A percentile compares a stretch with the other conserved stretches of the same genome.
Evolutionary conservation across 1,284 basidiomycete species (phyloP).

Genomic region (Cystobasidiaceae sp.): DNA sequence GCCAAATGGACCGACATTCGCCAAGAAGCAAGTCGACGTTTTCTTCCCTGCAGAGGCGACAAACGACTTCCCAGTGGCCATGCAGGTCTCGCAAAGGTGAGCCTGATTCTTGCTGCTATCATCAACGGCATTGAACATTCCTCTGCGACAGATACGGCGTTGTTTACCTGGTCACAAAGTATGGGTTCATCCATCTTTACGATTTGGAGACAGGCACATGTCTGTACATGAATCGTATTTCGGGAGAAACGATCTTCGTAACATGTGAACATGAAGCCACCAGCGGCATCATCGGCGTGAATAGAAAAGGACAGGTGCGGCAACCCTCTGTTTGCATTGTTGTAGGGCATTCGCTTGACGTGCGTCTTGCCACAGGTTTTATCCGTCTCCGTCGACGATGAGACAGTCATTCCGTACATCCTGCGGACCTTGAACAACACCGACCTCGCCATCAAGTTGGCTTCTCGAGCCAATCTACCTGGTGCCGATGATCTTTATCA

Average conservation of each 20-base stretch:
- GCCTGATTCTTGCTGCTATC: not conserved
- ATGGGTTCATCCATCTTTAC: constrained; percentile 98
- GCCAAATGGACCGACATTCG: constrained; percentile 89
- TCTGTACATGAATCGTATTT: constrained; percentile 99
- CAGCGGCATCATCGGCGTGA: constrained; percentile 96
- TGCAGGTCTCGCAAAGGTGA: constrained; percentile 84
- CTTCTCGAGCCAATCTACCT: constrained; percentile 92
- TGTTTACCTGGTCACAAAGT: constrained; percentile 96
- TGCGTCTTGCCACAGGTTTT: too few relatives aligned
- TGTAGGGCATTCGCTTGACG: too few relatives aligned
- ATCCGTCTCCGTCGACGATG: constrained; percentile 96
- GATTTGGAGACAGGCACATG: constrained; percentile 98
- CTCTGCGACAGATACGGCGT: constrained; percentile 68
- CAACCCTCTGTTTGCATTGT: too few relatives aligned
- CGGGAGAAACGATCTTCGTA: constrained; percentile 98
- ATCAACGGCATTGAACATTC: not conserved
- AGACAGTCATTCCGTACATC: constrained; percentile 93
- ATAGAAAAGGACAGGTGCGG: constrained; percentile 96
- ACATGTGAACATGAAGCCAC: constrained; percentile 92
- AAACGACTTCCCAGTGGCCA: constrained; percentile 99
- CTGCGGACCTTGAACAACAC: constrained; percentile 90
- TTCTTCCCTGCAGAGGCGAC: constrained; percentile 98
- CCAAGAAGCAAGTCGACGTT: constrained; percentile 97
- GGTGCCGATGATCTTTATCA: constrained; percentile 97
- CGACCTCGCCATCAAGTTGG: constrained; percentile 96